Evolutionary conservation across 1,139 yeast species (phyloP), one percentile per base, ranked within the genome.

Genomic region (Sugiyamaella grinbergsii): DNA sequence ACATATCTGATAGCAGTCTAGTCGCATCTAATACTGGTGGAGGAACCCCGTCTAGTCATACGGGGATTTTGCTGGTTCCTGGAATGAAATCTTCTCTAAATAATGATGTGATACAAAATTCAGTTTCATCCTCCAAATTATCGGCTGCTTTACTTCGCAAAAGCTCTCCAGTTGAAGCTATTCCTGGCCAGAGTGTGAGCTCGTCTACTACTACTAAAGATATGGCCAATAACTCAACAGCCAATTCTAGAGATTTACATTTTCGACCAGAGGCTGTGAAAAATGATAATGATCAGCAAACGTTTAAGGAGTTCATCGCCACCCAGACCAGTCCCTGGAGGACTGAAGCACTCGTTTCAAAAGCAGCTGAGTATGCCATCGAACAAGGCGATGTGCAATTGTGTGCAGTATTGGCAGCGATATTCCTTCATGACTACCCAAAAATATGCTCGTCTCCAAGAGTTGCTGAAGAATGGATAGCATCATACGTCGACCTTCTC

Each of bases 351-450:
- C 57, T 78, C 56, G 68, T 79, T 5, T 63, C 68, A 44, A 71
- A 78, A 50, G 78, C 83, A 0, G 67, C 81, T 13, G 75, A 76
- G 20, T 83, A 80, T 65, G 77, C 85, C 31, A 63, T 79, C 5
- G 66, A 68, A 13, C 86, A 82, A 59, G 95, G 95, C 0, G 89
- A 85, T 60, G 66, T 83, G 22, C 73, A 83, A 22, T 72, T 82
- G 71, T 77, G 85, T 54, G 78, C 87, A 1, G 77, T 88, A 0
- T 62, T 86, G 26, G 72, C 83, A 0, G 62, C 84, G 28, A 62
- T 86, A 33, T 85, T 87, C 65, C 74, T 76, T 52, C 74, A 73
- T 5, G 60, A 61, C 37, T 75, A 74, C 56, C 73, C 69, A 3
- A 50, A 51, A 1, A 63, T 68, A 13, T 58, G 62, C 37, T 55